A percentile compares a stretch with the other conserved stretches of the same genome.
Evolutionary conservation across 1,284 basidiomycete species (phyloP).

Genomic region (Leccinum subrobustum): DNA sequence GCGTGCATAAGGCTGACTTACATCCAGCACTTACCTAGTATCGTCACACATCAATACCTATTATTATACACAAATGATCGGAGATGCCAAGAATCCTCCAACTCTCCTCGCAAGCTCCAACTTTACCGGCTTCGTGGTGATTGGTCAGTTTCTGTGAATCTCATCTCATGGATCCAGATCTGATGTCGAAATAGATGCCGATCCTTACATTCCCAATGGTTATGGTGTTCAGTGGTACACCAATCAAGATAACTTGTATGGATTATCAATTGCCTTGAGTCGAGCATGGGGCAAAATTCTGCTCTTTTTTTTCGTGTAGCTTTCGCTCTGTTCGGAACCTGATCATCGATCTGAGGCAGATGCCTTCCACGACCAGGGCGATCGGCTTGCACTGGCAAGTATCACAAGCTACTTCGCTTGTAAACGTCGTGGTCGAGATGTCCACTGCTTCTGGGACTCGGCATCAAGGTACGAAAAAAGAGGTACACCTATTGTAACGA

Average conservation of each 20-base stretch:
- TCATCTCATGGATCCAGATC: neutral
- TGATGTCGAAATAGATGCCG: slow-evolving; percentile 35
- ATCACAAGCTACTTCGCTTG: slow-evolving; percentile 72
- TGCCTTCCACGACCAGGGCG: slow-evolving; percentile 49
- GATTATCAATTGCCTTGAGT: neutral
- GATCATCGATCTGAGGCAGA: slow-evolving; percentile 46
- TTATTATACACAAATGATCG: slow-evolving; percentile 52
- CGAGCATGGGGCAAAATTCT: slow-evolving; percentile 2
- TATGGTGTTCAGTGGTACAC: slow-evolving; percentile 41
- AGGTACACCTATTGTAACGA: neutral
- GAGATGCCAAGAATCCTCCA: slow-evolving; percentile 47
- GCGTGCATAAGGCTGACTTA: slow-evolving; percentile 1
- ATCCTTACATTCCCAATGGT: slow-evolving; percentile 44
- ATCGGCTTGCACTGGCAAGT: slow-evolving; percentile 79
- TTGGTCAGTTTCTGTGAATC: slow-evolving; percentile 37
- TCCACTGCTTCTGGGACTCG: slow-evolving; percentile 40
- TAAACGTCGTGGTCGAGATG: slow-evolving; percentile 52
- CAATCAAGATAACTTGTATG: slow-evolving; percentile 52
- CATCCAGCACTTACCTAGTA: slow-evolving; percentile 43
- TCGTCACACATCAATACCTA: slow-evolving; percentile 48
- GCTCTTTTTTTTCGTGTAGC: slow-evolving; percentile 10
- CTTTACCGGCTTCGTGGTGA: slow-evolving; percentile 52
- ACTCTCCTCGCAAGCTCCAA: slow-evolving; percentile 44
- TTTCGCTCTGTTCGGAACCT: slow-evolving; percentile 50
- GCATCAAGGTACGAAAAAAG: slow-evolving; percentile 41